Conservation (phyloP, 2,329 filamentous ascomycete genomes). For the Hypoxylon sp. region DNA sequence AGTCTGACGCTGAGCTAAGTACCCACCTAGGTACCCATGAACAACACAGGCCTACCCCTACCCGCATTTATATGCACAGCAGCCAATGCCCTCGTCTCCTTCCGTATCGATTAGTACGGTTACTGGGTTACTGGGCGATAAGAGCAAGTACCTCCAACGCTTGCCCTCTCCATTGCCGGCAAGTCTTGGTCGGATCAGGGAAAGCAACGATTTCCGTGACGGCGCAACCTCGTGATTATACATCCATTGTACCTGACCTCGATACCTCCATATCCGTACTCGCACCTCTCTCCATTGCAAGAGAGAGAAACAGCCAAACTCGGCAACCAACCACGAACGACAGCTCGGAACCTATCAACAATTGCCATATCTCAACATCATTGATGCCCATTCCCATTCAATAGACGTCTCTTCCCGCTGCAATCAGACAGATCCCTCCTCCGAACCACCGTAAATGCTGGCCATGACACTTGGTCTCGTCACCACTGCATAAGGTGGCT, state of each 20-base stretch:
- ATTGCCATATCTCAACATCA: slow-evolving; percentile 20
- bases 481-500: slow-evolving; percentile 9
- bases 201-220: slow-evolving; percentile 25
- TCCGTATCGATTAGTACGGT: slow-evolving; percentile 24
- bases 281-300: slow-evolving; percentile 11
- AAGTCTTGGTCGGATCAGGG: slow-evolving; percentile 19
- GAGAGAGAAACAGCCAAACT: too few relatives aligned
- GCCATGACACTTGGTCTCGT: slow-evolving; percentile 13
- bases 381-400: slow-evolving; percentile 31
- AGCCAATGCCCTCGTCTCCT: too few relatives aligned
- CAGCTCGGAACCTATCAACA: slow-evolving; percentile 24
- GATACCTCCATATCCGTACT: background rate
- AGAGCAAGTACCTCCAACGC: slow-evolving; percentile 1
- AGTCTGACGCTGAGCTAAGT: slow-evolving; percentile 8
- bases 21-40: background rate
- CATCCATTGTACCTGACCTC: background rate
- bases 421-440: slow-evolving; percentile 5
- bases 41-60: too few relatives aligned
- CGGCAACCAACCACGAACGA: slow-evolving; percentile 16
- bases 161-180: slow-evolving; percentile 3
- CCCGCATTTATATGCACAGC: too few relatives aligned
- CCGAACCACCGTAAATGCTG: background rate
- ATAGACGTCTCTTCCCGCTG: slow-evolving; percentile 1
- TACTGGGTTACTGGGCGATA: too few relatives aligned
- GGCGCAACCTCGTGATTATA: slow-evolving; percentile 24